Conservation (phyloP, 179 eudicot genomes). For the Silene noctiflora region DNA sequence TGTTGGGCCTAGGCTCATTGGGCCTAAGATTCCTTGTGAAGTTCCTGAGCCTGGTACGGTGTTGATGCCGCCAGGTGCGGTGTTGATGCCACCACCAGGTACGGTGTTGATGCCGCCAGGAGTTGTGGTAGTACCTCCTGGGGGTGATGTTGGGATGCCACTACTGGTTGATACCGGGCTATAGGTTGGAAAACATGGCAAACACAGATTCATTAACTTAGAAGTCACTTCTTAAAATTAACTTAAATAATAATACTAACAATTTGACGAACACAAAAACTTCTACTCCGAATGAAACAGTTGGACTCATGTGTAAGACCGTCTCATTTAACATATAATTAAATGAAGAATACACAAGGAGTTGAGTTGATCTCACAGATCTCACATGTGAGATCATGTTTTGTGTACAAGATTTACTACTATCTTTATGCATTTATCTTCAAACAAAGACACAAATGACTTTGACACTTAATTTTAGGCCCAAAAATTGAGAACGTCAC, state of each 20-base stretch:
- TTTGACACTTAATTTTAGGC: no score
- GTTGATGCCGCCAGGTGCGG: conserved; percentile 4
- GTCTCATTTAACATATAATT: no score
- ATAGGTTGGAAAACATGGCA: conserved; percentile 4
- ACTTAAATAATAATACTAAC: no score
- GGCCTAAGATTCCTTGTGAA: conserved; percentile 12
- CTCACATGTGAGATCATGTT: background rate
- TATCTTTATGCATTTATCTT: background rate
- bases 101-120: background rate
- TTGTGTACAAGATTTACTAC: background rate
- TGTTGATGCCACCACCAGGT: background rate
- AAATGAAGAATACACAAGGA: background rate
- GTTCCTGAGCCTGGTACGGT: conserved; percentile 22
- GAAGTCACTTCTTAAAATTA: no score
- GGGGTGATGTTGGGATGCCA: conserved; percentile 4
- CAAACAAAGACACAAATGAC: background rate
- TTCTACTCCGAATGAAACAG: no score
- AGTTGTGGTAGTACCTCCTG: conserved; percentile 4
- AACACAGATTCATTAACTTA: background rate
- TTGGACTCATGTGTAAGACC: no score
- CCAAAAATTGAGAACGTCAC: no score
- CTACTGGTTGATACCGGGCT: conserved; percentile 1
- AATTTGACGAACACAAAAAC: no score
- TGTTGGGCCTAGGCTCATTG: conserved; percentile 26
- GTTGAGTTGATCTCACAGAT: background rate